Evolutionary conservation across 345 rosid genomes (phyloP), one percentile per base, ranked within the genome.

Genomic region (Aquilaria yunnanensis): DNA sequence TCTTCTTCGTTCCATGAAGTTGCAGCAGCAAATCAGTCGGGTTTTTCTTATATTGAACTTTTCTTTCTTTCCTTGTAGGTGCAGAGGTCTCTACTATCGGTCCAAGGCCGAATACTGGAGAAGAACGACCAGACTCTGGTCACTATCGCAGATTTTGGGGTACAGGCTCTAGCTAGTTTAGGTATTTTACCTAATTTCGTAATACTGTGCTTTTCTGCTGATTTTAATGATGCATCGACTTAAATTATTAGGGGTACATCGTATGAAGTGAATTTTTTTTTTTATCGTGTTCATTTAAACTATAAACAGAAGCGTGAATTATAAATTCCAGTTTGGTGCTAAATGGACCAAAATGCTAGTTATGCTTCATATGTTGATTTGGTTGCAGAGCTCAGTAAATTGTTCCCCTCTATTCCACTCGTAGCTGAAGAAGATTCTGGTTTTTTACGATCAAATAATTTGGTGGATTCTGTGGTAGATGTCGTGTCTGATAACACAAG

Each of bases 371-470:
- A 70, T 59, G 46, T 59, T 16, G 59, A 53, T 74, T 48, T 61
- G 65, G 68, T 45, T 69, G 63, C 68, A 93, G 97, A 89, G 80
- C 75, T 93, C 57, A 62, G 91, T 54, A 81, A 78, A 64, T 54
- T 66, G 71, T 89, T 89, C 79, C 98, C 98, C 65, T 77, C 83
- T 29, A 80, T 89, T 74, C 97, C 98, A 11, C 67, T 93, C 74
- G 97, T 93, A 64, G 98, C 96, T 61, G 98, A 89, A 70, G 98
- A 92, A 75, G 97, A 92, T 72, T 85, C 97, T 67, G 72, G 80
- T 2, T 86, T 80, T 72, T 58, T 92, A 65, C 80, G 86, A 56
- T 65, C 80, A 43, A 84, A 82, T 62, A 80, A 83, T 70, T 81
- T 93, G 55, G 89, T 85, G 54, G 85, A 78, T 67, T 73, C 82